Percentiles rank a stretch among this genome's conserved stretches.
Evolutionary conservation across 805 yeast species (phyloP).

Genomic region (Kazachstania martiniae): DNA sequence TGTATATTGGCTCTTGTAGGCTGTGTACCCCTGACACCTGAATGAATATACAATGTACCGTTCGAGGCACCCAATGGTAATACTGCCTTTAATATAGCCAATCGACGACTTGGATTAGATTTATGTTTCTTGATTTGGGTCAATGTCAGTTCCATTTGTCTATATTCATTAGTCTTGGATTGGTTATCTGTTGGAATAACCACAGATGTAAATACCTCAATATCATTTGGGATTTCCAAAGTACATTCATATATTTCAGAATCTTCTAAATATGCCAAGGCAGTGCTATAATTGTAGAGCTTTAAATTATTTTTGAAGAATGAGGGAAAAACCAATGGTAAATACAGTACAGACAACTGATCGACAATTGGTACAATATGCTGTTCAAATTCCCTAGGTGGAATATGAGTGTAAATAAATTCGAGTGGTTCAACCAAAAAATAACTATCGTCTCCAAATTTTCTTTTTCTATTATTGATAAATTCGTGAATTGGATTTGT

Average conservation of each 20-base stretch:
- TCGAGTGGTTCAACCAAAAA: conserved; percentile 70
- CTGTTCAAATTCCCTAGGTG: conserved; percentile 67
- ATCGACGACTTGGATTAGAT: conserved; percentile 35
- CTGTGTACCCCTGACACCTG: conserved; percentile 54
- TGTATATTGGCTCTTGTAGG: conserved; percentile 47
- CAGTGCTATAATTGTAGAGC: conserved; percentile 63
- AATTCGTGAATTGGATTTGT: conserved; percentile 41
- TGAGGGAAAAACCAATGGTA: conserved; percentile 83
- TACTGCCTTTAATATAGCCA: conserved; percentile 69
- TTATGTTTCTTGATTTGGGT: conserved; percentile 73
- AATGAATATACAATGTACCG: conserved; percentile 68
- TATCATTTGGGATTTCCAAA: conserved; percentile 54
- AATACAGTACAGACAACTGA: conserved; percentile 60
- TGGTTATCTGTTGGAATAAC: conserved; percentile 38
- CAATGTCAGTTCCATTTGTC: conserved; percentile 40
- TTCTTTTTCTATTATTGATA: conserved; percentile 24
- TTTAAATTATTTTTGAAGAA: conserved; percentile 51
- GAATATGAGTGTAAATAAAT: conserved; percentile 77
- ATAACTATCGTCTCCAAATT: conserved; percentile 41
- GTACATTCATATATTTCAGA: conserved; percentile 74
- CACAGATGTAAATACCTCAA: conserved; percentile 51
- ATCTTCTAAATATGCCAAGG: conserved; percentile 61
- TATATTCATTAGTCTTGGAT: conserved; percentile 6
- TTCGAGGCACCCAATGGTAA: conserved; percentile 58
- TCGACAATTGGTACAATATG: conserved; percentile 81